Percentiles rank a stretch among this genome's conserved stretches.
Conservation (phyloP, 1,284 basidiomycete genomes). For the Cryptococcus depauperatus region DNA sequence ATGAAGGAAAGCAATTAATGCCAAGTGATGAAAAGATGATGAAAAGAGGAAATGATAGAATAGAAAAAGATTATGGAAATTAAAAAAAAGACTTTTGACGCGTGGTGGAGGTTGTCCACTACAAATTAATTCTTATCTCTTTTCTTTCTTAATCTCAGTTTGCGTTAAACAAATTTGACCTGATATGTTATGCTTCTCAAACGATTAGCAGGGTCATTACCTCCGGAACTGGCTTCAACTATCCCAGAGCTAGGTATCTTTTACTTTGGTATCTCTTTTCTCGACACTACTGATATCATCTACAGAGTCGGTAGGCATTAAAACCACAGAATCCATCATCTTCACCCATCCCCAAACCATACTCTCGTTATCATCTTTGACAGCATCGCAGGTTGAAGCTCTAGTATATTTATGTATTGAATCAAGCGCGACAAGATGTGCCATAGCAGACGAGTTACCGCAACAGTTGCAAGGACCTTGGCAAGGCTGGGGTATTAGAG, state of each 20-base stretch:
- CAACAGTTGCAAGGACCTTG: conserved; percentile 11
- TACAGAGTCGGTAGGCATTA: conserved; percentile 21
- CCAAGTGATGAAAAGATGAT: neutral
- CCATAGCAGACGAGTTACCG: neutral
- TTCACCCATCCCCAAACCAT: conserved; percentile 22
- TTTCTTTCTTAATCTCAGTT: neutral
- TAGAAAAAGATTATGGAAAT: neutral
- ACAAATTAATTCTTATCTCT: neutral
- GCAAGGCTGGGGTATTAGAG: conserved; percentile 29
- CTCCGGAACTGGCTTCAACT: conserved; percentile 17
- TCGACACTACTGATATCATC: neutral
- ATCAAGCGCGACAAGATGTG: conserved; percentile 10
- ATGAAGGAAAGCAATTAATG: conserved; percentile 1
- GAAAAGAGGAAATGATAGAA: neutral
- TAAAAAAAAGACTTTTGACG: neutral
- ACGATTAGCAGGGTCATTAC: conserved; percentile 20
- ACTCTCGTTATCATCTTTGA: conserved; percentile 6
- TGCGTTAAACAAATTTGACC: no score
- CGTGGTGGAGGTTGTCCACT: conserved; percentile 2
- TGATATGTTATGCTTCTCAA: conserved; percentile 41
- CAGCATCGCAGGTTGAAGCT: conserved; percentile 17
- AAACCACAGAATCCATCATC: conserved; percentile 37
- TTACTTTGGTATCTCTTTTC: neutral
- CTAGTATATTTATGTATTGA: conserved; percentile 18
- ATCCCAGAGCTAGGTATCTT: conserved; percentile 29